phyloP scores from a whole-genome alignment of 495 filamentous ascomycete species.

The Acidomyces sp. region DNA sequence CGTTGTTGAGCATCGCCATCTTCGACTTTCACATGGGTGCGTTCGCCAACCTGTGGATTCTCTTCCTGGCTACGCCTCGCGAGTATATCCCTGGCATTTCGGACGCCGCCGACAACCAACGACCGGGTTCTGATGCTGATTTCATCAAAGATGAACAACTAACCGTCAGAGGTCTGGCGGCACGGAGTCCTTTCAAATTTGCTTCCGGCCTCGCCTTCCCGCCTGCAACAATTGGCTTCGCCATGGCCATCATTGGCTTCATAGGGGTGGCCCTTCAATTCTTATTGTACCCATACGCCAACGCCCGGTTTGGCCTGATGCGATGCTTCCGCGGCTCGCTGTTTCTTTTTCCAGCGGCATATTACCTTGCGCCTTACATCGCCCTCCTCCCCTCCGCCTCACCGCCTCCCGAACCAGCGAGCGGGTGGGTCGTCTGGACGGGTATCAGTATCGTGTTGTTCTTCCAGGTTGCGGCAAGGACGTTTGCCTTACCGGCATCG shows the following conservation, averaged over 20 bases:
- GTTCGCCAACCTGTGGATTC: constrained; percentile 24
- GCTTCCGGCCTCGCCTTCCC: constrained; percentile 23
- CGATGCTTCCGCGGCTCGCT: constrained; percentile 23
- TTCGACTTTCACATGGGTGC: constrained; percentile 29
- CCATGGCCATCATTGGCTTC: constrained; percentile 26
- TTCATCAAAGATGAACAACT: constrained; percentile 11
- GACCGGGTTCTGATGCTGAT: neutral
- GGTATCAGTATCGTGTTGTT: constrained; percentile 23
- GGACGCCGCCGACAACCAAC: constrained; percentile 1
- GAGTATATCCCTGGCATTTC: constrained; percentile 14
- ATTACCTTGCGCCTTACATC: constrained; percentile 26
- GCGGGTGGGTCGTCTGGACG: constrained; percentile 21
- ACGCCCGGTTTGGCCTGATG: constrained; percentile 24
- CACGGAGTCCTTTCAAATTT: constrained; percentile 19
- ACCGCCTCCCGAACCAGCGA: constrained; percentile 15
- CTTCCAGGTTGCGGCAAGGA: constrained; percentile 24
- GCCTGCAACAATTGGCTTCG: constrained; percentile 22
- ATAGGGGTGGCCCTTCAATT: constrained; percentile 25
- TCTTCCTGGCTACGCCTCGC: constrained; percentile 24
- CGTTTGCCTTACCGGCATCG: constrained; percentile 23
- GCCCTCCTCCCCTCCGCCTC: constrained; percentile 22
- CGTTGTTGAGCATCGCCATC: constrained; percentile 22
- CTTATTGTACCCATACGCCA: constrained; percentile 23
- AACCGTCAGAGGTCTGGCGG: neutral
- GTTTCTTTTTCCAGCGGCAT: constrained; percentile 25